Evolutionary conservation across 2,329 filamentous ascomycete species (phyloP), one percentile per base, ranked within the genome.

Genomic region (Lachnellula willkommii): DNA sequence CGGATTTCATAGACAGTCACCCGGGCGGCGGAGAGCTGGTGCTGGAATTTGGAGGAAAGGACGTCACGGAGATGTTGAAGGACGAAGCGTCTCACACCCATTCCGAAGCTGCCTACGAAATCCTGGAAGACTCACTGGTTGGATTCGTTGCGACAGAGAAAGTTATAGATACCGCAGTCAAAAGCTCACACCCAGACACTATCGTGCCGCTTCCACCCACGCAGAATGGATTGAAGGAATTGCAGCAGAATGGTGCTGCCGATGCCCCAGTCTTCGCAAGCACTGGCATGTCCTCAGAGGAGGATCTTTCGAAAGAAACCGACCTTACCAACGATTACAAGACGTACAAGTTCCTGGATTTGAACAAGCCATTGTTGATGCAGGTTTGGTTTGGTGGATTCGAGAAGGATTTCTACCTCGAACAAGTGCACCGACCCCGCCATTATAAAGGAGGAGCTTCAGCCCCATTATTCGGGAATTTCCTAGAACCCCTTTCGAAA

Each of bases 391-490:
- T 77, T 62, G 88, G 92, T 47, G 89, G 88, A 32, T 99, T 97
- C 75, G 84, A 77, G 71, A 99, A 96, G 72, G 84, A 90, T n/a
- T 99, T 99, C 70, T 99, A 99, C 69, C 81, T 99, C 24, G 87
- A 96, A 65, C 94, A 99, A 72, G 89, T 99, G 52, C 94, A 99
- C 71, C 87, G 94, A 46, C 94, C 94, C 17, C 85, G 94, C 57
- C 93, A 99, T 72, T 99, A 97, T 79, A 95, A 86, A 70, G 93
- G 93, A 62, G 94, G 94, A 56, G 84, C 85, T 60, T 96, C 91
- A 6, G 94, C 94, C 39, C 94, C 94, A 20, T 75, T 99, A 24
- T 99, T 99, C 73, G 94, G 94, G 58, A 97, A 99, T 75, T 95
- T 99, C 71, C 78, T 99, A n/a, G 94, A 99, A 75, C 94, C 94